These are phyloP conservation scores for Piromyces sp. DNA, from an alignment of 192 early-diverging fungal species.

Conservation along the genomic window DNA sequence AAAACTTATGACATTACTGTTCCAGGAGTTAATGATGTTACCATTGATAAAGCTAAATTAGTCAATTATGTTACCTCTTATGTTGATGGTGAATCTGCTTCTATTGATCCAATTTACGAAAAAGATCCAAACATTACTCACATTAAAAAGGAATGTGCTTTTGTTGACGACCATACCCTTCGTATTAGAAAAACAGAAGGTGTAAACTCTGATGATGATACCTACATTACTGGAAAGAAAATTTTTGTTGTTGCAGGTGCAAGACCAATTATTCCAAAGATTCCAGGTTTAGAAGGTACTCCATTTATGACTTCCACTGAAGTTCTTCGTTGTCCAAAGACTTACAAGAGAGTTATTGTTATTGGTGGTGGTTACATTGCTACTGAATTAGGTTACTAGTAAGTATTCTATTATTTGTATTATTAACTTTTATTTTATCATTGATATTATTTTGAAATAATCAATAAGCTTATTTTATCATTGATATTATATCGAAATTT, in stretches of 20 bases:
- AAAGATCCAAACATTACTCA: constrained; percentile 1
- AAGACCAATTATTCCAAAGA: constrained; percentile 9
- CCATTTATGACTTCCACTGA: constrained; percentile 13
- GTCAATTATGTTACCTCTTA: constrained; percentile 7
- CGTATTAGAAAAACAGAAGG: background rate
- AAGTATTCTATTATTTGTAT: too few relatives aligned
- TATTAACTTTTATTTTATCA: too few relatives aligned
- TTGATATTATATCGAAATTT: too few relatives aligned
- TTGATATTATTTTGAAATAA: too few relatives aligned
- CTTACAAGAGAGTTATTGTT: constrained; percentile 10
- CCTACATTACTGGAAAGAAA: background rate
- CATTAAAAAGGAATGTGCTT: background rate
- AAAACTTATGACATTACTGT: constrained; percentile 9
- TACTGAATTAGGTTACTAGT: constrained; percentile 14
- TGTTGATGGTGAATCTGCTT: constrained; percentile 13
- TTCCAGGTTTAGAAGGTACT: constrained; percentile 15
- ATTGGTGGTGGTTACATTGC: constrained; percentile 21
- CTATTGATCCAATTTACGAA: constrained; percentile 7
- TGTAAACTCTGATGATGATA: background rate
- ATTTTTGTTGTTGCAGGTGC: constrained; percentile 15
- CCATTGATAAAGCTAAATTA: constrained; percentile 8
- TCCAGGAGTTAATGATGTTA: background rate
- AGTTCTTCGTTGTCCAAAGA: constrained; percentile 5
- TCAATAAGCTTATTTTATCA: too few relatives aligned
- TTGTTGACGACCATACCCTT: background rate